Conservation (phyloP, 192 early-diverging fungal genomes). For the Haplosporangium gracile region DNA sequence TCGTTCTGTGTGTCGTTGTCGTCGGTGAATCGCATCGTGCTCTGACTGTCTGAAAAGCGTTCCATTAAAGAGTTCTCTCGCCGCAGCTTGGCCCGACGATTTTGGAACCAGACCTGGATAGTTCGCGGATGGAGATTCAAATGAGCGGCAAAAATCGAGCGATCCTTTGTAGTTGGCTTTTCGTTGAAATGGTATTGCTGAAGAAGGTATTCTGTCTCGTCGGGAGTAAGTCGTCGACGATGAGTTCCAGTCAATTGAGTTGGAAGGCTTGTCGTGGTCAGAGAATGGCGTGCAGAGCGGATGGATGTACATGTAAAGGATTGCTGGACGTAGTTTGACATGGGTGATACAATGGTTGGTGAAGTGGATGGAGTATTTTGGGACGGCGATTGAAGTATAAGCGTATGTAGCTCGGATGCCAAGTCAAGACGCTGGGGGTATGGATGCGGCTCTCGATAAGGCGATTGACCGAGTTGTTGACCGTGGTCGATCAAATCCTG, state of each 20-base stretch:
- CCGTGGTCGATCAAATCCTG: not conserved
- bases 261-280: not conserved
- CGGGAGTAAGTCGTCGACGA: slow-evolving; percentile 75
- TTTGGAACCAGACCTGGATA: slow-evolving; percentile 92
- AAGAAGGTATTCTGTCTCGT: slow-evolving; percentile 75
- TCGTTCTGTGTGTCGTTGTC: not conserved
- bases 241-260: slow-evolving; percentile 3
- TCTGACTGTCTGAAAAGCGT: not conserved
- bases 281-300: not conserved
- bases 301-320: not conserved
- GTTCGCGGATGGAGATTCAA: slow-evolving; percentile 78
- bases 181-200: slow-evolving; percentile 69
- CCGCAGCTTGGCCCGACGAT: slow-evolving; percentile 90
- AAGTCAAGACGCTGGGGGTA: not conserved
- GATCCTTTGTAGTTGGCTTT: slow-evolving; percentile 76
- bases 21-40: not conserved
- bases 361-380: not conserved
- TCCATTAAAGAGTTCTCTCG: slow-evolving; percentile 56
- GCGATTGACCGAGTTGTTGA: not conserved
- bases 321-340: not conserved
- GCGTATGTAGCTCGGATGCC: not conserved
- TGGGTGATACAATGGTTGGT: not conserved
- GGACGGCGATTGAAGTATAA: not conserved
- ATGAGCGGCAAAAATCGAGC: slow-evolving; percentile 71
- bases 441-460: not conserved